Base-by-base conservation (phyloP, 257 asterid species). In the Petunia secreta region DNA sequence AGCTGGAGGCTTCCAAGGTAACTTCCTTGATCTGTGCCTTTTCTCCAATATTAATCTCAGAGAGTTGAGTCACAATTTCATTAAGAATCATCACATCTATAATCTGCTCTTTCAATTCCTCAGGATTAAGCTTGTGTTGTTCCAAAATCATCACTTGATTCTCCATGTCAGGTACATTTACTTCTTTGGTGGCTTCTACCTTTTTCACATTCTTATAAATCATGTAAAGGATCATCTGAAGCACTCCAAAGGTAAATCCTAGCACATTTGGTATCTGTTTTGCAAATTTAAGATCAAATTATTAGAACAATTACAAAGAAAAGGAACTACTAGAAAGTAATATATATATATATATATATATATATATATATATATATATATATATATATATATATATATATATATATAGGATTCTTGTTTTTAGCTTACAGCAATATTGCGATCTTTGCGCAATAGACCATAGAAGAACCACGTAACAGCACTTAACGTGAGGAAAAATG, bases 391-490 rank as follows among this genome's bases (percentile, higher is more conserved):
- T 25, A 25, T 25, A 25, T 25, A 25, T 25, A 25, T 25, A 25
- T 25, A 25, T 25, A 25, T 25, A 25, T 25, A 25, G 25, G 25
- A 25, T 25, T 25, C 25, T 25, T 25, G 0, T 11, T 7, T 38
- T 5, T 6, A 46, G 63, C 94, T 89, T 86, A 92, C 94, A 2
- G 94, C 93, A 34, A 91, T 86, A 78, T 83, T 84, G 64, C 40
- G 85, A 85, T 91, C 94, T n/a, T 89, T 83, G 60, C 83, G 83
- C 4, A 90, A 77, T 10, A 92, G 76, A 34, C 97, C 97, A 8
- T 89, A 92, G 80, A 90, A 90, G 53, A 90, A 92, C 92, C 96
- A 92, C 86, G 87, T 89, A 73, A 92, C 91, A 0, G 96, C 94
- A 79, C 94, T 92, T 37, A 92, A 82, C 2, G 96, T 91, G 73